Base-by-base conservation (phyloP, 2,329 filamentous ascomycete genomes). In the Pseudogymnoascus verrucosus region DNA sequence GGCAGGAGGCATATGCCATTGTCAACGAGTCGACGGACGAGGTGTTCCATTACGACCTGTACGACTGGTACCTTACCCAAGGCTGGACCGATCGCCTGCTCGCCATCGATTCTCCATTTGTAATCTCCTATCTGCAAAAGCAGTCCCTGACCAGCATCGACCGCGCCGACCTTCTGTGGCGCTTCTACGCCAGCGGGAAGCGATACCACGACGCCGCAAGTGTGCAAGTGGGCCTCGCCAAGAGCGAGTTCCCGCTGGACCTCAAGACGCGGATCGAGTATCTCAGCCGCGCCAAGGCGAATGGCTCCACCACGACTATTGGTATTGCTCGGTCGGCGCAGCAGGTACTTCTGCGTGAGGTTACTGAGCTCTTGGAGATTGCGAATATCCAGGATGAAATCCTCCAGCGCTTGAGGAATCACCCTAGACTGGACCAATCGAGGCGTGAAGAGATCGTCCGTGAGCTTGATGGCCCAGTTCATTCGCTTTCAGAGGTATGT, bases 341-440 rank as follows among this genome's bases (percentile, higher is more conserved):
- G 73, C 95, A 97, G 74, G 83, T 92, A 65, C 80, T 98, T 28
- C 84, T 93, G 64, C 90, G 96, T 70, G 87, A 91, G 66, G 89
- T 97, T 23, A 87, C 87, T 2, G 92, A 95, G 68, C 81, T 96
- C 51, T 85, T 99, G 8, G 95, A 99, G 70, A 86, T 98, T 60
- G 93, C 93, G 12, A 93, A 95, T 71, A 95, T 99, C 62, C 95
- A 99, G 74, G 91, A 96, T 72, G 95, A 99, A 70, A 77, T 98
- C 44, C 76, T 98, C 23, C 89, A 92, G 72, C 84, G 91, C 54
- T 78, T 99, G 62, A 85, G 82, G 72, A 82, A 82, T 8, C 95
- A 99, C 68, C 74, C 79, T 1, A 85, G 95, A 47, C 82, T 97
- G 39, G 78, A 81, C 11, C 76, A 80, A 0, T 84, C 88, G 60